Percentiles rank a stretch among this genome's conserved stretches.
Conservation (phyloP, 2,329 filamentous ascomycete genomes). For the Raffaelea arxii region DNA sequence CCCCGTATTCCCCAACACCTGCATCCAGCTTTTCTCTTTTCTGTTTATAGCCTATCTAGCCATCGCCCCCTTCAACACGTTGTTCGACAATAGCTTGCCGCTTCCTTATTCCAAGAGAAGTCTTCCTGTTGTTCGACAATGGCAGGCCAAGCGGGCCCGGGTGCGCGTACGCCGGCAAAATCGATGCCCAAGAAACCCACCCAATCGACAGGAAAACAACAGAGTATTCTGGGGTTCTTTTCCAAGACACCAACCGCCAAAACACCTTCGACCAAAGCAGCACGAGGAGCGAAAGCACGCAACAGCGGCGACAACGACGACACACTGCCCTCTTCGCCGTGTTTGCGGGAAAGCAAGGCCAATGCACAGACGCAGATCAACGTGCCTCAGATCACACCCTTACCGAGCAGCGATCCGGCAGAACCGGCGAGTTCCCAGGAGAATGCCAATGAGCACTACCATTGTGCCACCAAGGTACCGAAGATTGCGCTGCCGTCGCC, state of each 20-base stretch:
- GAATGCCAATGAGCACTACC: constrained; percentile 42
- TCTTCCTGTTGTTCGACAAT: constrained; percentile 9
- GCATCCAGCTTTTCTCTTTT: too few relatives aligned
- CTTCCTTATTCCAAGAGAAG: neutral
- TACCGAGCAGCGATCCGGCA: constrained; percentile 69
- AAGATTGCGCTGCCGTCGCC: constrained; percentile 37
- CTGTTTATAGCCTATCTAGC: neutral
- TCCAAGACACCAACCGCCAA: constrained; percentile 41
- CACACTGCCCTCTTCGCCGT: constrained; percentile 21
- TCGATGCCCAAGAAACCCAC: constrained; percentile 29
- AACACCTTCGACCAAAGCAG: constrained; percentile 17
- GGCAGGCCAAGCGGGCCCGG: constrained; percentile 17
- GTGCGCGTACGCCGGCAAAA: constrained; percentile 26
- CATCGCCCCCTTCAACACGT: too few relatives aligned
- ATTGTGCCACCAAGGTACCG: constrained; percentile 33
- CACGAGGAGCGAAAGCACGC: constrained; percentile 13
- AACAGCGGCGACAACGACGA: constrained; percentile 14
- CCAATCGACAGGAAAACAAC: constrained; percentile 45
- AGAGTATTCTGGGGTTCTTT: constrained; percentile 76
- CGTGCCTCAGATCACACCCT: constrained; percentile 51
- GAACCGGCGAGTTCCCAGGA: constrained; percentile 61
- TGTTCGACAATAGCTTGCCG: too few relatives aligned
- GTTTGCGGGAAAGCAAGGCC: constrained; percentile 37
- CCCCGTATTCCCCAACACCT: neutral
- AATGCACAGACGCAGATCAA: constrained; percentile 29